These are phyloP conservation scores for Tetrahymena borealis DNA, from an alignment of 73 alveolate species.

Conservation along the genomic window DNA sequence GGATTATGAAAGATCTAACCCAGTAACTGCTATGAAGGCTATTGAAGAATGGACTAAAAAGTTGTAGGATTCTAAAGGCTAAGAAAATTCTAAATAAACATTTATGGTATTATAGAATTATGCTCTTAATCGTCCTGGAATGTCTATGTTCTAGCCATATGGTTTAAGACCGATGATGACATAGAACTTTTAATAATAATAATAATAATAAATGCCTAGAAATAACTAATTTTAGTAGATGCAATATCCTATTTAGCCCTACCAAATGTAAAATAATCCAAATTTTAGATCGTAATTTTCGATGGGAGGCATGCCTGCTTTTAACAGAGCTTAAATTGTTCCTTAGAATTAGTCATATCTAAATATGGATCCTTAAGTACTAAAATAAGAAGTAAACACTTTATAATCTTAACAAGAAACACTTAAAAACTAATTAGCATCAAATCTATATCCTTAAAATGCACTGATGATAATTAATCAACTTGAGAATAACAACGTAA, in stretches of 20 bases:
- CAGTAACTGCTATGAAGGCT: slow-evolving; percentile 31
- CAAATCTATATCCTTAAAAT: neutral
- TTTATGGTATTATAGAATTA: neutral
- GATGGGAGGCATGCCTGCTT: too few species aligned
- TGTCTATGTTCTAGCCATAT: neutral
- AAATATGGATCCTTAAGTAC: neutral
- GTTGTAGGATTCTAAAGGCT: neutral
- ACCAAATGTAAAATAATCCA: too few species aligned
- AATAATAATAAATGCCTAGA: neutral
- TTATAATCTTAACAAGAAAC: neutral
- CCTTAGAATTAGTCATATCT: too few species aligned
- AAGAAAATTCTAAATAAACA: neutral
- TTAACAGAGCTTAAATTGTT: too few species aligned
- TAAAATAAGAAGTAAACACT: neutral
- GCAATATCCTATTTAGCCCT: too few species aligned
- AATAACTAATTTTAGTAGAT: too few species aligned
- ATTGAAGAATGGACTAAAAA: slow-evolving; percentile 28
- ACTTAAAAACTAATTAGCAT: neutral
- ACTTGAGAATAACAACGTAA: neutral
- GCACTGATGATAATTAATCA: neutral
- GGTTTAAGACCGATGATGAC: neutral
- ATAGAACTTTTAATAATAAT: neutral
- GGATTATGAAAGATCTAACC: slow-evolving; percentile 32
- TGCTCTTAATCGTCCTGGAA: neutral
- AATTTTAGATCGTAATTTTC: too few species aligned